Conservation (phyloP, 2,329 filamentous ascomycete genomes). For the Fusarium sp. region DNA sequence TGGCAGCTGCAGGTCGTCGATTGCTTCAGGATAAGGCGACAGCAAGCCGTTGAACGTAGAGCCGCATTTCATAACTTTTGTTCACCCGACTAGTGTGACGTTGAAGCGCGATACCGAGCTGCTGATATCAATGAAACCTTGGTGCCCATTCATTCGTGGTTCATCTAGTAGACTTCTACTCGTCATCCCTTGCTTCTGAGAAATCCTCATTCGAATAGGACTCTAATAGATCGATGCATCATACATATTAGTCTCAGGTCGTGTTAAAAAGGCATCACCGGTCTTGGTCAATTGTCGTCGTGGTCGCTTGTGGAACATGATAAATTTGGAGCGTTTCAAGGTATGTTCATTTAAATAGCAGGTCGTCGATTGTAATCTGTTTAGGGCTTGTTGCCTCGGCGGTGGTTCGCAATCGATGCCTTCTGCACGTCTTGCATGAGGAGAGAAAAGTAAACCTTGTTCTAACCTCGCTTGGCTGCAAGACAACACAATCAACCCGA, state of each 20-base stretch:
- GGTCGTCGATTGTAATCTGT: constrained; percentile 19
- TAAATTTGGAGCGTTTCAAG: constrained; percentile 10
- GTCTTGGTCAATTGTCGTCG: not conserved
- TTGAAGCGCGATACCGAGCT: not conserved
- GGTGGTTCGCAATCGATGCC: constrained; percentile 35
- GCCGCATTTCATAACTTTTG: no score
- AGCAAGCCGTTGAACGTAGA: constrained; percentile 9
- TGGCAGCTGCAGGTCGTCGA: constrained; percentile 20
- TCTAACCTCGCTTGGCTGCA: not conserved
- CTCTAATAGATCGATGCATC: not conserved
- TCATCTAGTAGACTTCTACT: constrained; percentile 2
- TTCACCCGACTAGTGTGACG: no score
- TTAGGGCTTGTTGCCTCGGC: constrained; percentile 35
- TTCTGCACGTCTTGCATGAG: constrained; percentile 38
- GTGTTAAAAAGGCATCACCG: not conserved
- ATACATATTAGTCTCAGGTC: not conserved
- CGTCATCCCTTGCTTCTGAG: not conserved
- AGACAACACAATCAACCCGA: constrained; percentile 24
- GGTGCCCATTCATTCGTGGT: not conserved
- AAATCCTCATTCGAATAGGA: not conserved
- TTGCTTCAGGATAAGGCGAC: constrained; percentile 3
- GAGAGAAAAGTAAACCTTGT: constrained; percentile 23
- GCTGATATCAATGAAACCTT: constrained; percentile 5
- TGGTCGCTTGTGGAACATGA: not conserved
- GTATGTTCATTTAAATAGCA: constrained; percentile 32